Base-by-base conservation (phyloP, 2,329 filamentous ascomycete genomes). In the Sordariomycetes sp. region DNA sequence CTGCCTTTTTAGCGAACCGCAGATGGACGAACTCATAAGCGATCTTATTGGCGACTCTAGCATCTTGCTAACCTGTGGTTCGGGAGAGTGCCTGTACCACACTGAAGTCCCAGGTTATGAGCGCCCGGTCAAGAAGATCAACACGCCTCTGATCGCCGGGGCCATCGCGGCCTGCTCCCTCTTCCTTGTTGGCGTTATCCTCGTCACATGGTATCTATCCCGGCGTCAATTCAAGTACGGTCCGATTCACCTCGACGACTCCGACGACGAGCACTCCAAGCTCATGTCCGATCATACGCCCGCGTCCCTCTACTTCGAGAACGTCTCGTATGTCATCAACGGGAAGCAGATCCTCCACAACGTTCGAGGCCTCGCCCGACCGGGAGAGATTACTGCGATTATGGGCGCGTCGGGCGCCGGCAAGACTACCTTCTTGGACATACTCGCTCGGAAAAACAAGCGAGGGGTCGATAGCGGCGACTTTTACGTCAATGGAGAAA, bases 371-470 rank as follows among this genome's bases (percentile, higher is more conserved):
- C 84, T 90, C 50, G 91, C 92, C n/a, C 87, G 87, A 63, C 90
- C 92, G 2, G 95, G 95, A n/a, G 90, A 99, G 68, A 82, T 97
- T 8, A 89, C 92, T 62, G 94, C 94, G 10, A 95, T 99, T 65
- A 99, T 99, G 92, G 94, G 94, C 58, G 92, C 94, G 8, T 99
- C 94, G 0, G 94, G 94, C 34, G 95, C 94, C 50, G 94, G 94
- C 59, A 99, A 99, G 73, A 99, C 94, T 0, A 96, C 90, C 0
- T 97, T 99, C 70, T 76, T 99, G 52, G 94, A 99, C 67, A 96
- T 99, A 59, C 76, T 99, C 53, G 94, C 94, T 10, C 85, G 91
- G 61, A 99, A 97, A 77, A 97, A 97, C 72, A 99, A 99, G 73
- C 85, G 90, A 36, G 95, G 94, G 45, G 70, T 77, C 2, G 81